Conservation (phyloP, 2,329 filamentous ascomycete species). For the Hypoxylon sp. region DNA sequence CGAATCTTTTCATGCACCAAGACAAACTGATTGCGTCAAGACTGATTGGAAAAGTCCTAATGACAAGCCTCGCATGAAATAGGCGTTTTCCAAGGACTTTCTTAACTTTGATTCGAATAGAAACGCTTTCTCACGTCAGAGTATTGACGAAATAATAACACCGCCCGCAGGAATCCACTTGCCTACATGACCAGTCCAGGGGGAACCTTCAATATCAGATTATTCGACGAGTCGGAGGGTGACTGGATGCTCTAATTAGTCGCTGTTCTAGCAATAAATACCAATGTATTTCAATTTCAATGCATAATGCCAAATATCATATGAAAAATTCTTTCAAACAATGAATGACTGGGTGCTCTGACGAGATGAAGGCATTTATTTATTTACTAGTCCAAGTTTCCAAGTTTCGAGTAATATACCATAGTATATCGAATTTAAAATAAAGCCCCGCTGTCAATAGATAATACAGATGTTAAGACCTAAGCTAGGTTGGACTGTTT, state of each 20-base stretch:
- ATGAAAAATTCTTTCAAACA: constrained; percentile 2
- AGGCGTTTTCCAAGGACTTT: background rate
- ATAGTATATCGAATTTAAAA: constrained; percentile 21
- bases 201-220: constrained; percentile 5
- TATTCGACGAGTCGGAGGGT: background rate
- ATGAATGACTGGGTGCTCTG: constrained; percentile 1
- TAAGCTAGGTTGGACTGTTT: constrained; percentile 1
- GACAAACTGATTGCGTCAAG: background rate
- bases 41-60: background rate
- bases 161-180: constrained; percentile 3
- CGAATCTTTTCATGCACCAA: background rate
- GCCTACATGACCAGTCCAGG: constrained; percentile 2
- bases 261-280: background rate
- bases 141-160: constrained; percentile 4
- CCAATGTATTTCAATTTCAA: constrained; percentile 1
- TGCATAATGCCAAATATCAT: constrained; percentile 19
- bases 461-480: constrained; percentile 27
- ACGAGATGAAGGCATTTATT: constrained; percentile 8
- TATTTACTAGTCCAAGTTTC: background rate
- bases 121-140: constrained; percentile 19
- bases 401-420: constrained; percentile 14
- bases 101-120: background rate
- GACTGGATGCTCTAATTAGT: background rate
- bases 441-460: constrained; percentile 27
- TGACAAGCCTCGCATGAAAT: background rate